Evolutionary conservation across 768 basidiomycete genomes (phyloP).

Genomic region (Tephrocybe sp.): DNA sequence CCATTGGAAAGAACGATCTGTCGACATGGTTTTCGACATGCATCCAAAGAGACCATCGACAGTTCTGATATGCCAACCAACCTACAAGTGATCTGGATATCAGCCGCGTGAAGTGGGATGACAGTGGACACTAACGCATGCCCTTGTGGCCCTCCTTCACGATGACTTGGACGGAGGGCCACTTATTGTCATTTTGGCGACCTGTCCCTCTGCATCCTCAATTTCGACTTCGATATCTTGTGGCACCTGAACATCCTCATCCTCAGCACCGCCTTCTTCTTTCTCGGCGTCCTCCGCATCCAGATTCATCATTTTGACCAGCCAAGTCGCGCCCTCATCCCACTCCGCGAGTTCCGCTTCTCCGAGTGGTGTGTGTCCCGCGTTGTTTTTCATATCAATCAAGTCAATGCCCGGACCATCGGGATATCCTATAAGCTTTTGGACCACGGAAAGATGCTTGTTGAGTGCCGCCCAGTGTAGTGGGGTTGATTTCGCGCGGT

Average conservation of each 20-base stretch:
- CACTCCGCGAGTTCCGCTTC: slow-evolving; percentile 80
- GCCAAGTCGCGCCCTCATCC: slow-evolving; percentile 84
- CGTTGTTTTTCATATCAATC: slow-evolving; percentile 76
- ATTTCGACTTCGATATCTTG: slow-evolving; percentile 67
- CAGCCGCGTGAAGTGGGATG: too few species aligned
- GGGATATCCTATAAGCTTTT: slow-evolving; percentile 57
- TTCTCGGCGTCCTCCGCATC: slow-evolving; percentile 44
- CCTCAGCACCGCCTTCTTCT: slow-evolving; percentile 34
- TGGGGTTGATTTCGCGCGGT: slow-evolving; percentile 76
- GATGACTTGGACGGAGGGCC: slow-evolving; percentile 16
- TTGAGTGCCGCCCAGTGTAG: slow-evolving; percentile 94
- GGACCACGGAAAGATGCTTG: slow-evolving; percentile 62
- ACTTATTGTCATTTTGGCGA: slow-evolving; percentile 62
- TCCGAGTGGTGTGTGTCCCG: slow-evolving; percentile 74
- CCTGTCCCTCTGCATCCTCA: slow-evolving; percentile 67
- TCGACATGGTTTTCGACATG: too few species aligned
- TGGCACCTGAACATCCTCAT: slow-evolving; percentile 30
- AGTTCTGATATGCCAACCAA: too few species aligned
- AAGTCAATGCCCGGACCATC: slow-evolving; percentile 61
- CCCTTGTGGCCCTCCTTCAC: not conserved
- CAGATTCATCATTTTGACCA: slow-evolving; percentile 80
- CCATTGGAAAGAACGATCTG: too few species aligned
- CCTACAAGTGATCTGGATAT: too few species aligned
- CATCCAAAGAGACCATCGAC: too few species aligned
- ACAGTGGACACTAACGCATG: not conserved